Evolutionary conservation across 805 yeast genomes (phyloP).

Genomic region (Nakazawaea ernobii): DNA sequence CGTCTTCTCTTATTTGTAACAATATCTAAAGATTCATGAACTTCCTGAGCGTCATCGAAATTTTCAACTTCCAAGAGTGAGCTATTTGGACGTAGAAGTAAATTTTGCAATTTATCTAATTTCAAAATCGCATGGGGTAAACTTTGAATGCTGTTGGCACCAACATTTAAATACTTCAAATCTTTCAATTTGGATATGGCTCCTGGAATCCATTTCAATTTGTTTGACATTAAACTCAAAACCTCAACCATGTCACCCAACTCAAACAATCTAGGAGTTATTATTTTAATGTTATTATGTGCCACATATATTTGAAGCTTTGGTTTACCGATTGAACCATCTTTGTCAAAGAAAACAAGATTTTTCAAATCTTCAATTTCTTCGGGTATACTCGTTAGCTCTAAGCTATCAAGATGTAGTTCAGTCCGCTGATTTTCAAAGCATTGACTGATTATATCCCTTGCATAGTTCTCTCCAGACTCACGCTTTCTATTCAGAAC

Average conservation of each 20-base stretch:
- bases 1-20: neutral
- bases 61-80: conserved; percentile 21
- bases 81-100: conserved; percentile 56
- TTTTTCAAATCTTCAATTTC: conserved; percentile 53
- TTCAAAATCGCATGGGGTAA: conserved; percentile 50
- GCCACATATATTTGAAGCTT: conserved; percentile 43
- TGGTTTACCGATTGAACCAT: conserved; percentile 28
- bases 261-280: conserved; percentile 47
- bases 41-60: conserved; percentile 9
- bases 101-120: conserved; percentile 32
- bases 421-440: conserved; percentile 42
- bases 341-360: conserved; percentile 39
- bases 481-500: neutral
- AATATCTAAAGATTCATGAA: conserved; percentile 19
- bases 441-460: conserved; percentile 34
- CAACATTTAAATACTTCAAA: conserved; percentile 46
- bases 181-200: conserved; percentile 33
- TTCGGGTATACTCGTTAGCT: conserved; percentile 45
- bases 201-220: conserved; percentile 40
- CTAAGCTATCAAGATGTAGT: conserved; percentile 43
- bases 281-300: conserved; percentile 39
- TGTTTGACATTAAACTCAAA: conserved; percentile 46
- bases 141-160: conserved; percentile 43
- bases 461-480: conserved; percentile 21
- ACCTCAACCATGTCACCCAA: conserved; percentile 41